phyloP scores from a whole-genome alignment of 805 yeast genomes.

The Candida corydali region DNA sequence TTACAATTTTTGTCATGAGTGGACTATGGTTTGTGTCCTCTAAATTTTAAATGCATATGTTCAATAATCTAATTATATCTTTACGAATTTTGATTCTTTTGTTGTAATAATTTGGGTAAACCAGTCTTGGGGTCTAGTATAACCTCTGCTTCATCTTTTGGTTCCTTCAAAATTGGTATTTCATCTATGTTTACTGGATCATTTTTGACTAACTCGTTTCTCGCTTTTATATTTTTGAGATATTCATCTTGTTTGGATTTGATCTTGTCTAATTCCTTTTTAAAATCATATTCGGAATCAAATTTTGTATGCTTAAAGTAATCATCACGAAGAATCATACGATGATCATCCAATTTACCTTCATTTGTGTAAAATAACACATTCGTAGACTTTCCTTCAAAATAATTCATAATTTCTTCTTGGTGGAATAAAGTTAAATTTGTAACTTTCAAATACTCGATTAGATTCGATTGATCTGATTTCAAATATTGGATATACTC shows the following conservation, averaged over 20 bases:
- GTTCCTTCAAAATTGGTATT: background rate
- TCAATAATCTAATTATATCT: no score
- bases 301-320: conserved; percentile 12
- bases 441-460: conserved; percentile 24
- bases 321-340: conserved; percentile 17
- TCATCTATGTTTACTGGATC: background rate
- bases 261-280: conserved; percentile 2
- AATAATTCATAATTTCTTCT: conserved; percentile 19
- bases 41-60: conserved; percentile 4
- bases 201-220: background rate
- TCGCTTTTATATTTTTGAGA: background rate
- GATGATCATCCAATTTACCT: conserved; percentile 2
- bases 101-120: background rate
- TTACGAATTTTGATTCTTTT: background rate
- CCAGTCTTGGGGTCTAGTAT: background rate
- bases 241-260: background rate
- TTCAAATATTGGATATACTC: conserved; percentile 24
- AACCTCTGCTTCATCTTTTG: background rate
- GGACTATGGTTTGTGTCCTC: conserved; percentile 22
- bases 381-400: conserved; percentile 17
- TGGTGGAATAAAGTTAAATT: conserved; percentile 33
- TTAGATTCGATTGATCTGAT: conserved; percentile 23
- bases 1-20: conserved; percentile 13
- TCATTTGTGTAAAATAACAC: conserved; percentile 12
- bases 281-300: conserved; percentile 9